A percentile compares a stretch with the other conserved stretches of the same genome.
Conservation (phyloP, 768 basidiomycete genomes). For the Termitomyces titanicus region DNA sequence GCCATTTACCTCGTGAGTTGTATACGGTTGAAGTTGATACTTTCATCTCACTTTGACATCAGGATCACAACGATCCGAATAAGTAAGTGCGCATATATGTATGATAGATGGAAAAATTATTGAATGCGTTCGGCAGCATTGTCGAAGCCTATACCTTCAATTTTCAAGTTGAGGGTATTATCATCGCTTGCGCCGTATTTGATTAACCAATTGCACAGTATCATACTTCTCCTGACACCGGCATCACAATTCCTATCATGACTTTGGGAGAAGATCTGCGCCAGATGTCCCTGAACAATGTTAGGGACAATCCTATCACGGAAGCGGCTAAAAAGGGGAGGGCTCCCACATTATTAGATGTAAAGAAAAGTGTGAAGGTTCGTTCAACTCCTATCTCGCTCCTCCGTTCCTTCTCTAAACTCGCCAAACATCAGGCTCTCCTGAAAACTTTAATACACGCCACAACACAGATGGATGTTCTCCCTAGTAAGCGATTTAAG, state of each 20-base stretch:
- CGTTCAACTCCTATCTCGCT: neutral
- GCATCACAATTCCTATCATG: conserved; percentile 65
- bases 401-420: neutral
- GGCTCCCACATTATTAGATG: conserved; percentile 72
- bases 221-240: conserved; percentile 58
- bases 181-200: neutral
- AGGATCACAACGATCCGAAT: conserved; percentile 84
- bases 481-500: conserved; percentile 58
- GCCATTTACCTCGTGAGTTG: conserved; percentile 73
- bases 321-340: conserved; percentile 58
- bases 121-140: conserved; percentile 44
- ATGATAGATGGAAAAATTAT: neutral
- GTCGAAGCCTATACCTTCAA: conserved; percentile 89
- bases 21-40: neutral
- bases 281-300: conserved; percentile 41
- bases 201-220: conserved; percentile 44
- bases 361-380: conserved; percentile 81
- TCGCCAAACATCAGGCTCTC: conserved; percentile 44
- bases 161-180: conserved; percentile 53
- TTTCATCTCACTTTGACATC: conserved; percentile 5
- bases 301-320: conserved; percentile 51
- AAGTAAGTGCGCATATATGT: conserved; percentile 52
- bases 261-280: conserved; percentile 59
- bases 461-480: conserved; percentile 74
- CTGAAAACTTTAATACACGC: conserved; percentile 75